Conservation (phyloP, 75 land plant species). For the Sequoia sempervirens region DNA sequence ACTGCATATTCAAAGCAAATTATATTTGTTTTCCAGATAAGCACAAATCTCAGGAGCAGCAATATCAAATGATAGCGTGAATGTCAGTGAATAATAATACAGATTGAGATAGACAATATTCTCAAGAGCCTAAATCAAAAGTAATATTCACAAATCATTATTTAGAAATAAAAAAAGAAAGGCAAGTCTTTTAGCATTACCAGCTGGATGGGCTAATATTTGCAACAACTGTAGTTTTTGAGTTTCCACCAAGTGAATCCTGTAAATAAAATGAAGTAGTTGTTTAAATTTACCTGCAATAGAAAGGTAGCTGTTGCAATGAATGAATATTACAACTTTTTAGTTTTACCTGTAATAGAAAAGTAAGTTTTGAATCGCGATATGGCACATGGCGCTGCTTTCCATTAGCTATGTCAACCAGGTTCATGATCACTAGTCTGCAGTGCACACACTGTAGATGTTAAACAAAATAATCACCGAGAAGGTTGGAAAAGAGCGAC, state of each 20-base stretch:
- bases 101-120: too few species aligned
- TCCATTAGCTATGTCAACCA: too few species aligned
- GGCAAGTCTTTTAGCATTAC: too few species aligned
- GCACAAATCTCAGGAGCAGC: background rate
- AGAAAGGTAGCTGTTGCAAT: background rate
- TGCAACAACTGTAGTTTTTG: too few species aligned
- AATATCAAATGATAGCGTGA: too few species aligned
- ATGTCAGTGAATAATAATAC: too few species aligned
- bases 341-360: constrained; percentile 43
- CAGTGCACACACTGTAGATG: background rate
- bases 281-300: background rate
- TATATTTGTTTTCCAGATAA: background rate
- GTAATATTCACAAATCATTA: background rate
- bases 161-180: too few species aligned
- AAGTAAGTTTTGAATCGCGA: constrained; percentile 68
- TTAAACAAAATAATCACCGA: background rate
- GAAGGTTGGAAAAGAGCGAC: too few species aligned
- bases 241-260: too few species aligned
- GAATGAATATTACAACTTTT: background rate
- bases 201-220: too few species aligned
- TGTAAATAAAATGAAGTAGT: constrained; percentile 11
- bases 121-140: background rate
- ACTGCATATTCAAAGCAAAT: constrained; percentile 14
- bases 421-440: too few species aligned
- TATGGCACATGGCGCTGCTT: too few species aligned